phyloP scores from a whole-genome alignment of 345 rosid genomes.

The Pseudoturritis turrita region DNA sequence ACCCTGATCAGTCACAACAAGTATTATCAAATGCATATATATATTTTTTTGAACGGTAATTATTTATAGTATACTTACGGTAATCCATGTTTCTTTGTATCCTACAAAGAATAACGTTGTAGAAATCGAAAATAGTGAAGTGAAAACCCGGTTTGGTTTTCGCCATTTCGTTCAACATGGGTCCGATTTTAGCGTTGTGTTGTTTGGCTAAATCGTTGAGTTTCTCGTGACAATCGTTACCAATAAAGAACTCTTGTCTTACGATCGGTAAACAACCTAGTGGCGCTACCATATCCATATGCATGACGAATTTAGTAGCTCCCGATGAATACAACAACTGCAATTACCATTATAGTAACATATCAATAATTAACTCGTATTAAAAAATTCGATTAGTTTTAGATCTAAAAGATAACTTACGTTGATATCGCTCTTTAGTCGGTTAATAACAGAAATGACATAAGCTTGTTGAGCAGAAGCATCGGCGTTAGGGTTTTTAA shows the following conservation, averaged over 20 bases:
- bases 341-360: background rate
- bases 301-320: conserved; percentile 34
- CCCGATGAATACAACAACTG: conserved; percentile 26
- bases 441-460: background rate
- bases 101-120: conserved; percentile 22
- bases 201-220: conserved; percentile 20
- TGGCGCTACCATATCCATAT: conserved; percentile 16
- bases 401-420: background rate
- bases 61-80: conserved; percentile 17
- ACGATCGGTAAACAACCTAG: conserved; percentile 35
- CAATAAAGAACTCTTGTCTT: conserved; percentile 1
- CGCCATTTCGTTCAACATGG: conserved; percentile 2
- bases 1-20: conserved; percentile 6
- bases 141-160: conserved; percentile 16
- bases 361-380: background rate
- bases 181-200: conserved; percentile 30
- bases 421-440: background rate
- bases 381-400: background rate
- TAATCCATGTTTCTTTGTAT: background rate
- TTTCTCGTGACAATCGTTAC: conserved; percentile 3
- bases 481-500: conserved; percentile 6
- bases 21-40: background rate
- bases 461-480: conserved; percentile 21
- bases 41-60: background rate
- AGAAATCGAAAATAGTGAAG: conserved; percentile 35